Percentiles rank a stretch among this genome's conserved stretches.
These are phyloP conservation scores for Pythium dissimile DNA, from an alignment of 352 stramenopile genomes.

Conservation along the genomic window DNA sequence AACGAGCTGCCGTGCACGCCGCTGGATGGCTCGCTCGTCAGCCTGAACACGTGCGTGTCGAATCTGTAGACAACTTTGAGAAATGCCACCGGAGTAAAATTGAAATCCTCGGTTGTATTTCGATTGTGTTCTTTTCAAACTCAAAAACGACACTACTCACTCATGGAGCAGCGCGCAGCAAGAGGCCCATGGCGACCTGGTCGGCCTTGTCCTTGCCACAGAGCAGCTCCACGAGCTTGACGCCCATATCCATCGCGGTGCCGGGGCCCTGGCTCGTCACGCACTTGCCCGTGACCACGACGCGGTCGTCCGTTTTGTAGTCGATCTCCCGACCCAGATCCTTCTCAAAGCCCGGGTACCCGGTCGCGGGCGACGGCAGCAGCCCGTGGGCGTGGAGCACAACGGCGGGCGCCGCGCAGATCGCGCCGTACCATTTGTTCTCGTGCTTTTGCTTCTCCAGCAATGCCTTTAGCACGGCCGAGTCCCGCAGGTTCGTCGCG, in stretches of 20 bases:
- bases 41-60: not conserved
- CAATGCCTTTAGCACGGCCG: constrained; percentile 42
- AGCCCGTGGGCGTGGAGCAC: constrained; percentile 68
- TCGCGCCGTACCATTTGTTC: constrained; percentile 65
- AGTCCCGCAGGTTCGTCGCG: constrained; percentile 70
- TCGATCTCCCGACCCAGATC: constrained; percentile 43
- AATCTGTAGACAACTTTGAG: not conserved
- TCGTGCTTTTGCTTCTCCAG: constrained; percentile 63
- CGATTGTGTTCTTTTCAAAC: not conserved
- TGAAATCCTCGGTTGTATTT: not conserved
- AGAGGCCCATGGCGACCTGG: constrained; percentile 53
- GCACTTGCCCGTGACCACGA: constrained; percentile 73
- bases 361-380: constrained; percentile 46
- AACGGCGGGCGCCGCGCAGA: constrained; percentile 69
- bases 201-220: constrained; percentile 55
- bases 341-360: constrained; percentile 68
- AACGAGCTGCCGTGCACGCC: not conserved
- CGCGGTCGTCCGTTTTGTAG: constrained; percentile 42
- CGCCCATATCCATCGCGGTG: constrained; percentile 78
- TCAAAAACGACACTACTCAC: not conserved
- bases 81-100: not conserved
- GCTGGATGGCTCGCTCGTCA: not conserved
- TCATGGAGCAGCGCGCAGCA: constrained; percentile 26
- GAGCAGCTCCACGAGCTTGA: constrained; percentile 80
- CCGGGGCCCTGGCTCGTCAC: constrained; percentile 75